These are phyloP conservation scores for Lactarius hengduanensis DNA, from an alignment of 768 basidiomycete genomes.

Conservation along the genomic window DNA sequence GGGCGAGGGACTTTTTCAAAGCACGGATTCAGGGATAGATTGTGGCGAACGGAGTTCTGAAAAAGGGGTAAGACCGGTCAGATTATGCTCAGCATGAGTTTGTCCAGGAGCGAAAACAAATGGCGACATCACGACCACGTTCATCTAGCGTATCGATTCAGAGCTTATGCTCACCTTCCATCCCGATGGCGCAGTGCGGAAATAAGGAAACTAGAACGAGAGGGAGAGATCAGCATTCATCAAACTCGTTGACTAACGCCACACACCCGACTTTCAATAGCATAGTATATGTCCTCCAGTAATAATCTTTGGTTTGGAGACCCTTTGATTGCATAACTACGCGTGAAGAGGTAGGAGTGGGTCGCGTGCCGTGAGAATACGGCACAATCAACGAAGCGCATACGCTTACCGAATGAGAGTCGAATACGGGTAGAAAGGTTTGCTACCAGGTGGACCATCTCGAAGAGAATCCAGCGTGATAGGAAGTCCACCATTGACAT, in stretches of 20 bases:
- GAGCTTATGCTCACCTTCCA: conserved; percentile 69
- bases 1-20: conserved; percentile 92
- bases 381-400: conserved; percentile 7
- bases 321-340: conserved; percentile 87
- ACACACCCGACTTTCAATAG: conserved; percentile 83
- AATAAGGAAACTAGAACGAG: conserved; percentile 74
- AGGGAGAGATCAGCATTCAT: conserved; percentile 26
- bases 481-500: conserved; percentile 79
- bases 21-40: conserved; percentile 85
- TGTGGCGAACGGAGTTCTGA: conserved; percentile 89
- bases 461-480: conserved; percentile 85
- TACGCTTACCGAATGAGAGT: conserved; percentile 78
- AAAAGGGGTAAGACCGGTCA: conserved; percentile 6
- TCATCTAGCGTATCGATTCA: conserved; percentile 15
- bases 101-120: conserved; percentile 51
- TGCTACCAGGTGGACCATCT: conserved; percentile 85
- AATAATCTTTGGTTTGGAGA: conserved; percentile 84
- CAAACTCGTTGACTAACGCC: conserved; percentile 3
- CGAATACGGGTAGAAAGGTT: conserved; percentile 89
- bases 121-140: conserved; percentile 51
- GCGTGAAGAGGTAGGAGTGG: not conserved
- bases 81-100: conserved; percentile 30
- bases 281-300: conserved; percentile 89
- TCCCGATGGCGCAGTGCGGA: conserved; percentile 81
- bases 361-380: conserved; percentile 16